Evolutionary conservation across 2,329 filamentous ascomycete genomes (phyloP), one percentile per base, ranked within the genome.

Genomic region (Pseudofabraea citricarpa): DNA sequence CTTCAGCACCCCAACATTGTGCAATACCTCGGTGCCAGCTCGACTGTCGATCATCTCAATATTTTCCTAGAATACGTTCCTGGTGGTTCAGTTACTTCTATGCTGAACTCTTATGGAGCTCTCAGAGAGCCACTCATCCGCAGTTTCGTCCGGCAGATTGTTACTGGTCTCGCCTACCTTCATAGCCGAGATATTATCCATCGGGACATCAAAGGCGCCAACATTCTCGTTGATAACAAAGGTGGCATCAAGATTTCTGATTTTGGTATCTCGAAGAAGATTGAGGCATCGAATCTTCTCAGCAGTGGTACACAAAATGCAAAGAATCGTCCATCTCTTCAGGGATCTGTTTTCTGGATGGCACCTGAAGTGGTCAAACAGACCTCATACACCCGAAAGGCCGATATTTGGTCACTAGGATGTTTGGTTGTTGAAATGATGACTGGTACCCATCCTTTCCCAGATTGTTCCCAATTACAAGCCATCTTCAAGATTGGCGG

Each of bases 41-140:
- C 89, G 7, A 93, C 95, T 49, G 81, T 88, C 15, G 85, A 90
- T 43, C 85, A 91, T 63, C 81, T 98, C 58, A 98, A 98, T 71
- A 98, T 98, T 85, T 98, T 98, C 81, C 82, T 98, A 61, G 93
- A 98, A 67, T 98, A 98, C 64, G 93, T 98, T 23, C 88, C 93
- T 13, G 93, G 93, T 66, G 93, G 93, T 36, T 97, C 91, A 10
- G 94, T 98, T 20, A 93, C 95, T 54, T 95, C 89, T 8, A 97
- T 98, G 90, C 83, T 98, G 53, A 93, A 96, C 70, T 95, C 94
- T 55, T 98, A 98, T 64, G 94, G 94, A 47, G 91, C 91, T 6
- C 80, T 98, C 42, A 86, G 88, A 15, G 93, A 98, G 64, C 90
- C 90, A 1, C 76, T 98, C 45, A 90, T 97, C 47, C 85, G 90